These are phyloP conservation scores for Oldenlandia corymbosa DNA, from an alignment of 257 asterid genomes.

Conservation along the genomic window DNA sequence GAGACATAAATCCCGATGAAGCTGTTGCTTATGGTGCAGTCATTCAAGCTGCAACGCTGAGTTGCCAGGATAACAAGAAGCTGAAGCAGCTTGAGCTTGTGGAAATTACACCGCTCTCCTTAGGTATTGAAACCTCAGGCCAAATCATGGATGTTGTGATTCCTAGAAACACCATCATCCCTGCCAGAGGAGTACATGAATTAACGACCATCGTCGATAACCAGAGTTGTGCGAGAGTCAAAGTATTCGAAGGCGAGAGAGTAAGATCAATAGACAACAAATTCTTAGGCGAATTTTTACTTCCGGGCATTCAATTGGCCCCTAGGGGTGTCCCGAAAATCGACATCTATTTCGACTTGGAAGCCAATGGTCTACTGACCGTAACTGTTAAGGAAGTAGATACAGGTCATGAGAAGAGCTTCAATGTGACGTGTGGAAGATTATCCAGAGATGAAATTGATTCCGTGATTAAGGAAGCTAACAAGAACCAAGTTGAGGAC, in stretches of 20 bases:
- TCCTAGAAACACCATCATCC: background rate
- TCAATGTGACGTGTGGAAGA: background rate
- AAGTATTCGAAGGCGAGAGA: background rate
- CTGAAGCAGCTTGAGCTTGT: background rate
- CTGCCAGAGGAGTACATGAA: background rate
- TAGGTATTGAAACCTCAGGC: background rate
- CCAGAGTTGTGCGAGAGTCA: background rate
- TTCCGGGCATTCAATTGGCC: background rate
- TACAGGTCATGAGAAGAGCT: background rate
- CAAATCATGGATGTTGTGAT: background rate
- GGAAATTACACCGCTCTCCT: too few species aligned
- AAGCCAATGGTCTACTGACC: background rate
- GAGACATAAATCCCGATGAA: background rate
- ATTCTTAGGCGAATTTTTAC: background rate
- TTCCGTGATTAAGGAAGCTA: background rate
- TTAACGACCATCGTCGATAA: background rate
- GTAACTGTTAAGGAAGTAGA: background rate
- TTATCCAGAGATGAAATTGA: too few species aligned
- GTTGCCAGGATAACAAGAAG: background rate
- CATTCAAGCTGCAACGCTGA: background rate
- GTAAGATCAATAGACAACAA: background rate
- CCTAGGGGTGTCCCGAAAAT: conserved; percentile 1
- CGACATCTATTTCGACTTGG: background rate
- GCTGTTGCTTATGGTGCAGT: background rate
- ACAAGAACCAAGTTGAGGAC: background rate